phyloP scores from a whole-genome alignment of 2,329 filamentous ascomycete genomes.

The Neobulgaria alba region DNA sequence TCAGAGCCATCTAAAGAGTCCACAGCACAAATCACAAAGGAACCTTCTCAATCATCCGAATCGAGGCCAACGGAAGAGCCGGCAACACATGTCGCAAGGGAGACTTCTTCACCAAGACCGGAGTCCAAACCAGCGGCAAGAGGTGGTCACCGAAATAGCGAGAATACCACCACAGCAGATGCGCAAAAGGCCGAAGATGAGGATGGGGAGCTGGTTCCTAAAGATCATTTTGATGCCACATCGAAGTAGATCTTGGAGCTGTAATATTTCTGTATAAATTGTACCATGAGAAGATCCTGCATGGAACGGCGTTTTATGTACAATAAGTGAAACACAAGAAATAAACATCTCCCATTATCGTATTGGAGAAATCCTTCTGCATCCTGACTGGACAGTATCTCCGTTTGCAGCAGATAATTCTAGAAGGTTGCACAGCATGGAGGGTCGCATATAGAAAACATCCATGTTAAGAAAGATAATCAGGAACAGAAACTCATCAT shows the following conservation, averaged over 20 bases:
- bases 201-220: conserved; percentile 38
- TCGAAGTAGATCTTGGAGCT: conserved; percentile 12
- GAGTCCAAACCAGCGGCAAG: conserved; percentile 11
- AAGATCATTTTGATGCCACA: conserved; percentile 38
- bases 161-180: conserved; percentile 15
- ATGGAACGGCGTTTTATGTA: conserved; percentile 16
- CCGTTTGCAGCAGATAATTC: too few species aligned
- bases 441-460: too few species aligned
- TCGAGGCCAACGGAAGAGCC: too few species aligned
- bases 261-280: conserved; percentile 18
- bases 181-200: conserved; percentile 26
- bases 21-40: conserved; percentile 4
- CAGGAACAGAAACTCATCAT: neutral
- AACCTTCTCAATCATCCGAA: too few species aligned
- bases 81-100: too few species aligned
- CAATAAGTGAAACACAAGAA: conserved; percentile 15
- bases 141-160: conserved; percentile 24
- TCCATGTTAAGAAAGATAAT: too few species aligned
- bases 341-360: conserved; percentile 16
- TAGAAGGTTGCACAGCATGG: too few species aligned
- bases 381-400: too few species aligned
- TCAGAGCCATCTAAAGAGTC: neutral
- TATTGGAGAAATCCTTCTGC: neutral
- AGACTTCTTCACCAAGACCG: neutral
- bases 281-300: conserved; percentile 16